phyloP scores from a whole-genome alignment of 257 asterid species.

The Schizonepeta tenuifolia region DNA sequence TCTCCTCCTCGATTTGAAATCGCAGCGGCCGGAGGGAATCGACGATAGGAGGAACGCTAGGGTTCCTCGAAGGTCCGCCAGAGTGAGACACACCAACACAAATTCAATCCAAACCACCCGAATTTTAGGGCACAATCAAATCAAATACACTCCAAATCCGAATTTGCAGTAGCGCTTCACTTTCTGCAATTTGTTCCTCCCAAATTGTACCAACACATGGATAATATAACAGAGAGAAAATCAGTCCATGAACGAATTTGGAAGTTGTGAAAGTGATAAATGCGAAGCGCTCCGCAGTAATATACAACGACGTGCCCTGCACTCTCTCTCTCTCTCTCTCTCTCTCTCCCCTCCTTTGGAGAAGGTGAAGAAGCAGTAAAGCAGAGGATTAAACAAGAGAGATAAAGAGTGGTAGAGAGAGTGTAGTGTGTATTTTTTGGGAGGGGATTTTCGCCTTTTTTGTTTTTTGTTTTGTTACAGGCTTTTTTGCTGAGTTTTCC shows the following conservation, averaged over 20 bases:
- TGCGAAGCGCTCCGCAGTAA: slow-evolving; percentile 7
- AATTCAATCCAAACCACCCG: not conserved
- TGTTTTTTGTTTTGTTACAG: not conserved
- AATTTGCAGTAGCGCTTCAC: slow-evolving; percentile 13
- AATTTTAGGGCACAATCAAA: slow-evolving; percentile 12
- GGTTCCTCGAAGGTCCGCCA: slow-evolving; percentile 66
- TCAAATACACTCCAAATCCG: slow-evolving; percentile 13
- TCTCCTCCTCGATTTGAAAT: slow-evolving; percentile 43
- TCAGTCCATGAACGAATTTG: slow-evolving; percentile 33
- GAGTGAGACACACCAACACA: slow-evolving; percentile 32
- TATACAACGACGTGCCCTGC: slow-evolving; percentile 39
- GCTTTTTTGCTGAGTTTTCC: slow-evolving; percentile 10
- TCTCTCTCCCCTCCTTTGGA: slow-evolving; percentile 16
- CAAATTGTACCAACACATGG: slow-evolving; percentile 39
- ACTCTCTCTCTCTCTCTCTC: slow-evolving; percentile 16
- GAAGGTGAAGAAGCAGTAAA: slow-evolving; percentile 44
- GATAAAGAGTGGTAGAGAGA: slow-evolving; percentile 7
- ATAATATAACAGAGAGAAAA: slow-evolving; percentile 39
- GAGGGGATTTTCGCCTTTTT: slow-evolving; percentile 26
- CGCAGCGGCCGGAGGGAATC: slow-evolving; percentile 28
- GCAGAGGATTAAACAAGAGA: slow-evolving; percentile 24
- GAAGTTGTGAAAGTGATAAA: slow-evolving; percentile 22
- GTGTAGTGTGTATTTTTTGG: not conserved
- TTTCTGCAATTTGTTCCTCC: slow-evolving; percentile 15
- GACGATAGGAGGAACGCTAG: slow-evolving; percentile 54